Conservation (phyloP, 1,284 basidiomycete species). For the Fistulinella staudtii region DNA sequence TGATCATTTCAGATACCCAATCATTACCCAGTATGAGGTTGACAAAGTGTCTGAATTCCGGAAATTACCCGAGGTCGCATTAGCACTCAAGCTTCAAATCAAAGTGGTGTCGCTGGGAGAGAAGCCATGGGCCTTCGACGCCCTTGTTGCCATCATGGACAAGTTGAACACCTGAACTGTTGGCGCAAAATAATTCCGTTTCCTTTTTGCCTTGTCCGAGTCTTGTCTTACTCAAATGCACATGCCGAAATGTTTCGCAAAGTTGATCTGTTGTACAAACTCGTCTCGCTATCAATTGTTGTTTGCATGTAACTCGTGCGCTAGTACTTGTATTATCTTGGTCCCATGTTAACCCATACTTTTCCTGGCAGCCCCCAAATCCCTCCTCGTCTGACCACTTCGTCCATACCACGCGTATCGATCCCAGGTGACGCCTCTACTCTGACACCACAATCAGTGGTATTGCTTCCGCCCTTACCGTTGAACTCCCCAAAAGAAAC, state of each 20-base stretch:
- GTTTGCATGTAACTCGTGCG: neutral
- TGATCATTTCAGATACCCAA: slow-evolving; percentile 14
- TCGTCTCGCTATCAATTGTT: neutral
- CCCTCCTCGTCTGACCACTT: slow-evolving; percentile 30
- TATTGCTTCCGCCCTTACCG: slow-evolving; percentile 12
- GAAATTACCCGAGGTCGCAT: slow-evolving; percentile 19
- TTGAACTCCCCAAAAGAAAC: slow-evolving; percentile 27
- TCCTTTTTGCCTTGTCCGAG: neutral
- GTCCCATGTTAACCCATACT: slow-evolving; percentile 25
- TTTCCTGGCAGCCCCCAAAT: slow-evolving; percentile 33
- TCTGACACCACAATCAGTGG: slow-evolving; percentile 24
- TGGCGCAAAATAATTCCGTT: too few species aligned
- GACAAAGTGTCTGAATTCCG: slow-evolving; percentile 20
- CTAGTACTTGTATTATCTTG: slow-evolving; percentile 17
- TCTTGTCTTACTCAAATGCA: too few species aligned
- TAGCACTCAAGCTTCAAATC: slow-evolving; percentile 22
- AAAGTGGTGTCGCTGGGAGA: slow-evolving; percentile 23
- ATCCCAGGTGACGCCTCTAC: slow-evolving; percentile 27
- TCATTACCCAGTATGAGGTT: slow-evolving; percentile 16
- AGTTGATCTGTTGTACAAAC: neutral
- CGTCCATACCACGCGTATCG: slow-evolving; percentile 32
- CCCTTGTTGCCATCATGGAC: slow-evolving; percentile 27
- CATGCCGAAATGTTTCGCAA: neutral
- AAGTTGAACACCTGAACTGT: neutral
- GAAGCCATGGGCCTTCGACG: slow-evolving; percentile 24